Evolutionary conservation across 345 rosid species (phyloP).

Genomic region (Cardamine occulta): DNA sequence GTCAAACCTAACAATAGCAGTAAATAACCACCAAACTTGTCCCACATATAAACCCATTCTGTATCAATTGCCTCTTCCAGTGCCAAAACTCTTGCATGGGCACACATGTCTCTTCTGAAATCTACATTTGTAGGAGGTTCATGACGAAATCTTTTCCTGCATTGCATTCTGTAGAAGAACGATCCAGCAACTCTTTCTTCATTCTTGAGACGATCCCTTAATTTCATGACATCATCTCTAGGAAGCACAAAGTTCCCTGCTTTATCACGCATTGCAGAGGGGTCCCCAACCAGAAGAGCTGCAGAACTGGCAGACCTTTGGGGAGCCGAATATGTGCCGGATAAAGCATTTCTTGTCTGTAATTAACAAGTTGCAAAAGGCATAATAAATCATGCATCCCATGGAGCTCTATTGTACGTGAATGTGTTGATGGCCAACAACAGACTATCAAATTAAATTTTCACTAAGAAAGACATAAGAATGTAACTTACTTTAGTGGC

Average conservation of each 20-base stretch:
- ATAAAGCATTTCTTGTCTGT: constrained; percentile 98
- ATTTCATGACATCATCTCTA: constrained; percentile 96
- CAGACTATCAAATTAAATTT: not conserved
- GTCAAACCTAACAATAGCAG: constrained; percentile 96
- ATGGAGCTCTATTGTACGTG: constrained; percentile 15
- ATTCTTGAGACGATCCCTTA: constrained; percentile 93
- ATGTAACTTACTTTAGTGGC: constrained; percentile 83
- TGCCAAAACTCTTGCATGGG: constrained; percentile 95
- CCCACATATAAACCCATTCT: constrained; percentile 99
- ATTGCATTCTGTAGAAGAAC: constrained; percentile 70
- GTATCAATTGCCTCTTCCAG: constrained; percentile 99
- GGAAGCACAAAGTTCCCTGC: constrained; percentile 98
- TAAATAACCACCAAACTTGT: constrained; percentile 97
- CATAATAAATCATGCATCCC: constrained; percentile 16
- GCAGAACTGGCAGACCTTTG: constrained; percentile 99
- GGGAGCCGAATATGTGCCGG: constrained; percentile 99
- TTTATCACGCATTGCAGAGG: constrained; percentile 88
- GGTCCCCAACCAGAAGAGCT: constrained; percentile 97
- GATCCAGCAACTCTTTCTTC: constrained; percentile 90
- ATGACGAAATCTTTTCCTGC: constrained; percentile 58
- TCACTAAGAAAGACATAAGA: constrained; percentile 20
- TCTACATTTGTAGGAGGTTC: constrained; percentile 67
- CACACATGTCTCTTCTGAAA: constrained; percentile 96
- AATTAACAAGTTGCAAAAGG: constrained; percentile 25
- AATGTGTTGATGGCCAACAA: constrained; percentile 24